Evolutionary conservation across 306 rosid species (phyloP), one percentile per base, ranked within the genome.

Genomic region (Dalbergia oliveri): DNA sequence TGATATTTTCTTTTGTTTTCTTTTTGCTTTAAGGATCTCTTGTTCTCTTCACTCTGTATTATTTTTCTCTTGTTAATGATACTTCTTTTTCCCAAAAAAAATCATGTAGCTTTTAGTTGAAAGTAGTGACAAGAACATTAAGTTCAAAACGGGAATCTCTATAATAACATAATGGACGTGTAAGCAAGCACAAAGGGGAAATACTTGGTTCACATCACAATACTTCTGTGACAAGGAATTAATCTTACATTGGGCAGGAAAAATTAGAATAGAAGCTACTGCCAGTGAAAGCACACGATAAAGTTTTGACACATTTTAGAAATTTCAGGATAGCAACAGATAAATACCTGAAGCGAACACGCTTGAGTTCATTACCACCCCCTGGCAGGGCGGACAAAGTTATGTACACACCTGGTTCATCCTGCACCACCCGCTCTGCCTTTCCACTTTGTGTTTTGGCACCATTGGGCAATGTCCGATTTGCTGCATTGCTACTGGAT

Each of bases 261-360:
- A 60, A 3, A 21, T 23, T 37, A 51, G 41, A 68, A 57, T 8
- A 13, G 44, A 74, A 59, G 61, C 66, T 75, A 70, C 13, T 26
- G 51, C 62, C 23, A 39, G 9, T 12, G 39, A 41, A 26, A 69
- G 21, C 31, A 65, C 16, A 34, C 13, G 19, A 67, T 72, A 31
- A 58, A 72, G 72, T 76, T 82, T 59, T 59, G 49, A 70, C 31
- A 72, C 31, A 72, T 34, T 18, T 35, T 41, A 18, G 57, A 65
- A 73, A 60, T 65, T 69, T 51, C 59, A 47, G 50, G 71, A 62
- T 45, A 73, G 60, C 31, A 67, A 45, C 76, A 31, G 53, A 80
- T 77, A 66, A 64, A 82, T 84, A 95, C 99, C 99, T 95, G 98
- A 95, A 95, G 81, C 97, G 98, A 79, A 93, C 98, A 3, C 94